Conservation (phyloP, 192 early-diverging fungal genomes). For the Coemansia erecta region DNA sequence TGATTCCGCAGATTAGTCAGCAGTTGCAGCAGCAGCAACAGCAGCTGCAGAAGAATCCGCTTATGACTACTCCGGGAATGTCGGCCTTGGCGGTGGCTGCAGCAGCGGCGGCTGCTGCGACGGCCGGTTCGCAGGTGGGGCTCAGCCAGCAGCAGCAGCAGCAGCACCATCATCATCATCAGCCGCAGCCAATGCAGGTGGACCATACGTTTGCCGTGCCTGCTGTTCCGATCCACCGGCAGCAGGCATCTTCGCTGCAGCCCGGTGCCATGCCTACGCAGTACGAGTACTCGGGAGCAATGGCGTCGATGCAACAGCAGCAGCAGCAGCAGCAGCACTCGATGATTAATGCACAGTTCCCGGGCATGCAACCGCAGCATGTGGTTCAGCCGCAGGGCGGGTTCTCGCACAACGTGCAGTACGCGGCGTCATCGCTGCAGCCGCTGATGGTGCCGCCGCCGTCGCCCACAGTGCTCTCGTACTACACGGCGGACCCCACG, state of each 20-base stretch:
- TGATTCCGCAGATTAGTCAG: constrained; percentile 27
- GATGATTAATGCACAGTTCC: background rate
- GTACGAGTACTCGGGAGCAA: background rate
- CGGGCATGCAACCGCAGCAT: background rate
- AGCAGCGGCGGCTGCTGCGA: constrained; percentile 13
- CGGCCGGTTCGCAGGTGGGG: constrained; percentile 2
- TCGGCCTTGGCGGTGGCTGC: constrained; percentile 32
- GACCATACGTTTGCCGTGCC: constrained; percentile 29
- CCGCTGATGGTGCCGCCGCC: constrained; percentile 54
- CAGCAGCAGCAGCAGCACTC: constrained; percentile 2
- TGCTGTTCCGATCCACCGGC: constrained; percentile 9
- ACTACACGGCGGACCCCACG: constrained; percentile 48
- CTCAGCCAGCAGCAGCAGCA: constrained; percentile 12
- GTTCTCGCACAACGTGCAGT: constrained; percentile 26
- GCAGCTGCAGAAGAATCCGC: too few relatives aligned
- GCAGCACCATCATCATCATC: too few relatives aligned
- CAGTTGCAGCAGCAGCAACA: constrained; percentile 17
- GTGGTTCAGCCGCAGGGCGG: constrained; percentile 7
- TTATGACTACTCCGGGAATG: constrained; percentile 23
- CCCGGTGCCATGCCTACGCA: background rate
- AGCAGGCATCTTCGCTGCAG: background rate
- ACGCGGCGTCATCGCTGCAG: constrained; percentile 29
- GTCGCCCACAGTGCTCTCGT: constrained; percentile 55
- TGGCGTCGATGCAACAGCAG: background rate
- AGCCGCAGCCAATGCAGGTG: constrained; percentile 5